A percentile compares a stretch with the other conserved stretches of the same genome.
Evolutionary conservation across 805 yeast genomes (phyloP).

Genomic region (Saccharomycopsis synnaedendra): DNA sequence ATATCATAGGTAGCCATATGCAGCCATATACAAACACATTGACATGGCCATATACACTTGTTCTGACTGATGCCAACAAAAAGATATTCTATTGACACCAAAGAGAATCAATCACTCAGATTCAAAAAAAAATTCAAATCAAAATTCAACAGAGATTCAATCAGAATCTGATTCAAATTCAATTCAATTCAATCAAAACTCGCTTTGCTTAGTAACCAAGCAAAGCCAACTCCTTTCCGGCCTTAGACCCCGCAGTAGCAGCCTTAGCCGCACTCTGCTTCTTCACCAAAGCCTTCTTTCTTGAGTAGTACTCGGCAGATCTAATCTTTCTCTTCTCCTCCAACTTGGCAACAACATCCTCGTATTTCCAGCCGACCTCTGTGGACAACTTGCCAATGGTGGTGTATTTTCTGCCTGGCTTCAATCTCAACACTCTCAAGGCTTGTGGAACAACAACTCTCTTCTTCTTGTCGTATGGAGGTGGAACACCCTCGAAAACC

Average conservation of each 20-base stretch:
- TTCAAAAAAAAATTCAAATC: too few relatives aligned
- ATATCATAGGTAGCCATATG: too few relatives aligned
- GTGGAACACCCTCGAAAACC: constrained; percentile 99
- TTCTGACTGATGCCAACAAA: too few relatives aligned
- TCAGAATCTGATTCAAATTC: too few relatives aligned
- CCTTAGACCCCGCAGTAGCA: constrained; percentile 82
- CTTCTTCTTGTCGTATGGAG: constrained; percentile 99
- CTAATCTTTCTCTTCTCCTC: constrained; percentile 99
- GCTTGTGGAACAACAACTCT: constrained; percentile 99
- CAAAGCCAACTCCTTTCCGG: constrained; percentile 86
- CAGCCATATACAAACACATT: too few relatives aligned
- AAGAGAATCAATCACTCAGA: too few relatives aligned
- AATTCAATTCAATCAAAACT: neutral
- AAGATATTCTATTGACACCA: too few relatives aligned
- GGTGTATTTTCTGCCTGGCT: constrained; percentile 99
- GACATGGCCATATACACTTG: too few relatives aligned
- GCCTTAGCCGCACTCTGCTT: constrained; percentile 82
- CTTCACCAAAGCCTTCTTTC: constrained; percentile 93
- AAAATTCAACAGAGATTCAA: too few relatives aligned
- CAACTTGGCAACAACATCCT: constrained; percentile 90
- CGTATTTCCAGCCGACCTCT: constrained; percentile 99
- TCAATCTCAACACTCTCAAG: constrained; percentile 95
- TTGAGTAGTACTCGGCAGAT: constrained; percentile 98
- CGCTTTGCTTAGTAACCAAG: constrained; percentile 74
- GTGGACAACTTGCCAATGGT: constrained; percentile 93